phyloP scores from a whole-genome alignment of 108 stramenopile genomes.

The Craspedostauros australis region DNA sequence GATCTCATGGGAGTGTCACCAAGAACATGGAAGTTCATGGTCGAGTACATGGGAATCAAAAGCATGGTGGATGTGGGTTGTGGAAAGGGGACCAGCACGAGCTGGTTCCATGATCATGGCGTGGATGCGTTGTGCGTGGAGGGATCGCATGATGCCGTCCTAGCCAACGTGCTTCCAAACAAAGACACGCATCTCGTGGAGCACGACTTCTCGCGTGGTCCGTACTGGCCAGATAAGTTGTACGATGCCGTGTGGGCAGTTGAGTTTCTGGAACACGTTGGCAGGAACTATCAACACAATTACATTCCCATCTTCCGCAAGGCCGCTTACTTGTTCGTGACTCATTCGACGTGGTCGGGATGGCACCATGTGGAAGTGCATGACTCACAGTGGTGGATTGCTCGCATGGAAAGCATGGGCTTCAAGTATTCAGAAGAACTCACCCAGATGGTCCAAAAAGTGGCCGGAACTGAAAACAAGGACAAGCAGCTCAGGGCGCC shows the following conservation, averaged over 20 bases:
- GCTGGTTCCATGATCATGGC: conserved; percentile 66
- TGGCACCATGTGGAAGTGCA: conserved; percentile 74
- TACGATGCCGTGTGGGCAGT: conserved; percentile 81
- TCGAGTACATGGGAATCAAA: conserved; percentile 49
- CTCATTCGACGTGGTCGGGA: conserved; percentile 53
- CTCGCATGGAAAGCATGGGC: conserved; percentile 50
- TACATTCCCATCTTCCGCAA: conserved; percentile 70
- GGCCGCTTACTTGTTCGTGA: conserved; percentile 77
- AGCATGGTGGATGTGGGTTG: conserved; percentile 79
- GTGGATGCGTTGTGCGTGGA: conserved; percentile 58
- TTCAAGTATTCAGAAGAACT: conserved; percentile 40
- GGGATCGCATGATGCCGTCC: conserved; percentile 72
- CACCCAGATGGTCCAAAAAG: conserved; percentile 21
- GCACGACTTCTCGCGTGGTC: conserved; percentile 71
- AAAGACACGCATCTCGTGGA: conserved; percentile 26
- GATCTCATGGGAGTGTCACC: conserved; percentile 50
- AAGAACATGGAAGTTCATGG: conserved; percentile 40
- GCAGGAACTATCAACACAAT: conserved; percentile 66
- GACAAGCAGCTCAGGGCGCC: background rate
- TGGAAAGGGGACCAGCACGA: conserved; percentile 57
- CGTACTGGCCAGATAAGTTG: conserved; percentile 80
- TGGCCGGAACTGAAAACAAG: conserved; percentile 25
- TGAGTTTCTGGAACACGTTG: conserved; percentile 57
- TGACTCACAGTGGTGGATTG: conserved; percentile 63
- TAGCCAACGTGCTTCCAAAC: conserved; percentile 48